Evolutionary conservation across 2,329 filamentous ascomycete genomes (phyloP), one percentile per base, ranked within the genome.

Genomic region (Trichoderma sp.): DNA sequence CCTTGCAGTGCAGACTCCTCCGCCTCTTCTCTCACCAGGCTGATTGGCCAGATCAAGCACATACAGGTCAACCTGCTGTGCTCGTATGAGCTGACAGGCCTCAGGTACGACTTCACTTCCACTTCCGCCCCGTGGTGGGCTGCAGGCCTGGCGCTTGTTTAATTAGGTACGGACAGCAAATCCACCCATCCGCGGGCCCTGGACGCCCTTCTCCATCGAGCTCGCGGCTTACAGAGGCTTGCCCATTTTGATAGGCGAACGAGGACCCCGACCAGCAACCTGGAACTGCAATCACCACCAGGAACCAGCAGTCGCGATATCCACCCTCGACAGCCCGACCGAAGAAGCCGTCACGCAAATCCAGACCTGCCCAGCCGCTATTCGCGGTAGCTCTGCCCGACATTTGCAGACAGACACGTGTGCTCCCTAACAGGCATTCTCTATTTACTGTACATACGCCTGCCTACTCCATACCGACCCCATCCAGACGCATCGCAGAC

Each of bases 111-210:
- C 52, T 43, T 65, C 62, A 8, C 21, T 47, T n/a, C n/a, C 53
- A 24, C 27, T 40, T 59, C 47, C 21, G 24, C 19, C 37, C 35
- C 31, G 37, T 24, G 10, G 57, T 21, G 29, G 57, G 29, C 47
- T 24, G 27, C 64, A 47, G 43, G 56, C 35, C 65, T 68, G 65
- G 65, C 40, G 43, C 65, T 60, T 68, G 65, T 68, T 68, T 68
- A 68, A 68, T 68, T 68, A 59, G 63, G 63, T 66, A 61, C 65
- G 65, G 65, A 68, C 21, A 40, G 47, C 56, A 24, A 65, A 53
- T 55, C 65, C 56, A 61, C 65, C 57, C 56, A n/a, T 29, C 29
- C 57, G 33, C 49, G 65, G 65, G 31, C 65, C 65, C 65, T 68
- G 65, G 59, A 16, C 59, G 37, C 65, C 31, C 31, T 52, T 59